Conservation (phyloP, 352 stramenopile genomes). For the Phytophthora brassicae region DNA sequence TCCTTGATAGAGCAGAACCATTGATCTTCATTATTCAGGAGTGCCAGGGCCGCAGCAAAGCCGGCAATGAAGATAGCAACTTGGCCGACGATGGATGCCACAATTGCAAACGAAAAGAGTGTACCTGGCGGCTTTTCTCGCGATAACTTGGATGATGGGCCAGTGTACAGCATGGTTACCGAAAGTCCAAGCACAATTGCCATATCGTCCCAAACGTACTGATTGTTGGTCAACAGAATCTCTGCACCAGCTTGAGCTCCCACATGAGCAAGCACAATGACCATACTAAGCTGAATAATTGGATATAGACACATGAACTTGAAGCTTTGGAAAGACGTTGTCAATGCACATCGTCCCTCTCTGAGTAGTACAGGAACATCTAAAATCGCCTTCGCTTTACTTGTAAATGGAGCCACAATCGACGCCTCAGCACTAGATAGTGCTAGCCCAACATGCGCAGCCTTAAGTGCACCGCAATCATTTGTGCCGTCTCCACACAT, state of each 20-base stretch:
- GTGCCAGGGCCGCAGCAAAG: constrained; percentile 41
- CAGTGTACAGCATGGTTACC: constrained; percentile 60
- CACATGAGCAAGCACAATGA: constrained; percentile 32
- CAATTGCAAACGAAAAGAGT: constrained; percentile 51
- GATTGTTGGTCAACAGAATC: constrained; percentile 59
- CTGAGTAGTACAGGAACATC: constrained; percentile 74
- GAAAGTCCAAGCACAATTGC: constrained; percentile 51
- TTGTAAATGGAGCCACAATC: constrained; percentile 88
- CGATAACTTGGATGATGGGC: constrained; percentile 32
- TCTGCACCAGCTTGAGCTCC: constrained; percentile 13
- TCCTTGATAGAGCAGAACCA: constrained; percentile 56
- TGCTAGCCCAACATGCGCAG: constrained; percentile 85
- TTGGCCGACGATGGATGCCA: constrained; percentile 52
- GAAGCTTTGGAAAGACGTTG: constrained; percentile 54
- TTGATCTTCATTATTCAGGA: constrained; percentile 25
- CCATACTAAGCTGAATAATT: constrained; percentile 54
- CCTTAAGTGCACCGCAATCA: constrained; percentile 85
- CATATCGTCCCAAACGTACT: constrained; percentile 65
- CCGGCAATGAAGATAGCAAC: constrained; percentile 47
- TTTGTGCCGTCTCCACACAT: constrained; percentile 75
- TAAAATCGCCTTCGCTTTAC: constrained; percentile 72
- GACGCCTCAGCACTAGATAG: constrained; percentile 83
- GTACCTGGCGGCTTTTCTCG: constrained; percentile 42
- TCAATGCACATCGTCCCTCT: constrained; percentile 85
- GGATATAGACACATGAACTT: constrained; percentile 67